phyloP scores from a whole-genome alignment of 176 grass and related monocot genomes.

The Avena eriantha region DNA sequence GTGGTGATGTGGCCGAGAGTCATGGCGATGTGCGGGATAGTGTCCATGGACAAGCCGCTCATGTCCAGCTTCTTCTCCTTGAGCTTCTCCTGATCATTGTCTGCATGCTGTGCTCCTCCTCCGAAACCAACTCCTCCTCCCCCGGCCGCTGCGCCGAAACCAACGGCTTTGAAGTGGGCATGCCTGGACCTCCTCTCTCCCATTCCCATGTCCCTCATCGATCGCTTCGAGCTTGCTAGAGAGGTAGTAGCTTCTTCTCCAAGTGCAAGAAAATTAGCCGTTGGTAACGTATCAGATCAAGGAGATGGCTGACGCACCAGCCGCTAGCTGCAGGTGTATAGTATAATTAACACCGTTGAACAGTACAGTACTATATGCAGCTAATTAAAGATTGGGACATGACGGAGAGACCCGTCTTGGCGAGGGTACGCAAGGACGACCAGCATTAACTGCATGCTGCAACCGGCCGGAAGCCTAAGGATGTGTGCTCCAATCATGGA shows the following conservation, averaged over 20 bases:
- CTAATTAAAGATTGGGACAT: conserved; percentile 43
- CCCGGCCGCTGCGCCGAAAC: conserved; percentile 54
- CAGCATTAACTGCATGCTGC: conserved; percentile 48
- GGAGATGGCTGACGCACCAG: neutral
- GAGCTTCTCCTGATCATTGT: conserved; percentile 51
- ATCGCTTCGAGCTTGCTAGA: neutral
- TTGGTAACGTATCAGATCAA: neutral
- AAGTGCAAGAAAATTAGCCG: conserved; percentile 9
- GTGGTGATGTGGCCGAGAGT: conserved; percentile 73
- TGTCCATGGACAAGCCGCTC: conserved; percentile 78
- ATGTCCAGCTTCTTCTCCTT: conserved; percentile 67
- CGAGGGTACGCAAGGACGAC: conserved; percentile 34
- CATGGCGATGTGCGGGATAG: conserved; percentile 71
- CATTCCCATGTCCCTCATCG: conserved; percentile 42
- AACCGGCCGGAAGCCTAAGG: conserved; percentile 18
- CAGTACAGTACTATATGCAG: conserved; percentile 11
- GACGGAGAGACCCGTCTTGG: neutral
- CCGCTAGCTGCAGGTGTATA: neutral
- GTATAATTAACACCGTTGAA: conserved; percentile 19
- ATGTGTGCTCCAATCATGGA: neutral
- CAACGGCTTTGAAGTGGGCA: conserved; percentile 35
- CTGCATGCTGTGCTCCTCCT: conserved; percentile 31
- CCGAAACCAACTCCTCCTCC: conserved; percentile 56
- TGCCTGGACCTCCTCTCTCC: conserved; percentile 53
- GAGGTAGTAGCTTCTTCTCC: neutral